Conservation (phyloP, 352 stramenopile genomes). For the Pythium volutum region DNA sequence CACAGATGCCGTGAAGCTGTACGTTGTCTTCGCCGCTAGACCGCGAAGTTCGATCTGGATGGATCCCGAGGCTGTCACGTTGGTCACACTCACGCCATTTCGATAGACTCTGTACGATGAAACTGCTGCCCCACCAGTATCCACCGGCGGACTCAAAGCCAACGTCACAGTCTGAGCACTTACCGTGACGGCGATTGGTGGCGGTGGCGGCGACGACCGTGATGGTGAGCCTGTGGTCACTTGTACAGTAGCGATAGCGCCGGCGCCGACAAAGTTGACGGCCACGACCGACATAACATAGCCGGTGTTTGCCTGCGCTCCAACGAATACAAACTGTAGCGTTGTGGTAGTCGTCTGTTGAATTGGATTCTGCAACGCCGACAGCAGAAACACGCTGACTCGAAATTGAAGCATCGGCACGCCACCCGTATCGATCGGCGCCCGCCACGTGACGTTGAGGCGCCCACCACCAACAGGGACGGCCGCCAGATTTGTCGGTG, state of each 20-base stretch:
- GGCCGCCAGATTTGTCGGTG: constrained; percentile 6
- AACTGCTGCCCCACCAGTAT: constrained; percentile 38
- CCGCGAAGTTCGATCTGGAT: constrained; percentile 25
- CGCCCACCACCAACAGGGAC: constrained; percentile 28
- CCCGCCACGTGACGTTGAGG: constrained; percentile 30
- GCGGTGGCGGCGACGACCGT: constrained; percentile 22
- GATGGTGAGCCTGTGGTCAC: constrained; percentile 32
- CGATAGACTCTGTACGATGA: constrained; percentile 39
- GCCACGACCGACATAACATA: constrained; percentile 33
- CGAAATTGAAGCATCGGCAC: constrained; percentile 29
- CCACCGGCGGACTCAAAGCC: constrained; percentile 31
- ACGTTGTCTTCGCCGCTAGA: constrained; percentile 31
- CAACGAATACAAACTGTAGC: constrained; percentile 17
- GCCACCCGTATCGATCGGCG: constrained; percentile 36
- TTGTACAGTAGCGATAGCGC: background rate
- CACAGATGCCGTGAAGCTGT: constrained; percentile 34
- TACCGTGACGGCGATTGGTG: constrained; percentile 24
- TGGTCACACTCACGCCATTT: constrained; percentile 31
- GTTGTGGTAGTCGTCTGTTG: background rate
- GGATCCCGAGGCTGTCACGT: constrained; percentile 17
- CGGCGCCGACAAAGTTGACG: constrained; percentile 29
- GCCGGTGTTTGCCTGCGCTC: constrained; percentile 20
- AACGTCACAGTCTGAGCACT: constrained; percentile 35
- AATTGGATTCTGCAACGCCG: background rate
- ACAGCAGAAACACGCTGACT: constrained; percentile 13